These are phyloP conservation scores for Scalesia atractyloides DNA, from an alignment of 129 eudicot genomes.

Conservation along the genomic window DNA sequence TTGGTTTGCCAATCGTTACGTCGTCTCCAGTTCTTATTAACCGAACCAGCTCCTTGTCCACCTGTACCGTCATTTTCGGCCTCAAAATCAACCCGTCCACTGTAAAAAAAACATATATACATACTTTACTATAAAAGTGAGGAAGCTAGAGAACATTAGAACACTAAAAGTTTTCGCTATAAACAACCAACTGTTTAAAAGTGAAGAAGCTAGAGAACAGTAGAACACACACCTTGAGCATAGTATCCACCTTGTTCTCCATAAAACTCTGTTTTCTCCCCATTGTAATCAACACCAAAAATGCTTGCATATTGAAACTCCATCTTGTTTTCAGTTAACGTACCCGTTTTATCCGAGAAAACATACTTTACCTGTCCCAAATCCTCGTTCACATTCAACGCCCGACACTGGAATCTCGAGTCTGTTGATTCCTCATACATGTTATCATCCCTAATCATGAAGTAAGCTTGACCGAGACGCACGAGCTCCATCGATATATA, in stretches of 20 bases:
- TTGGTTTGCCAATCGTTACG: slow-evolving; percentile 45
- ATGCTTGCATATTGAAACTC: slow-evolving; percentile 91
- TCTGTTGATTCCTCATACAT: slow-evolving; percentile 67
- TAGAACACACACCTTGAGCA: slow-evolving; percentile 50
- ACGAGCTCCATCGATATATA: slow-evolving; percentile 98
- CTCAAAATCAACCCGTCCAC: slow-evolving; percentile 65
- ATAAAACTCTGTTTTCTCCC: slow-evolving; percentile 40
- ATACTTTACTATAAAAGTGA: background rate
- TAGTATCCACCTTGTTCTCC: slow-evolving; percentile 54
- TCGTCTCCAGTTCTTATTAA: slow-evolving; percentile 44
- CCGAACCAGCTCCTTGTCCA: slow-evolving; percentile 62
- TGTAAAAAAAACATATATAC: slow-evolving; percentile 26
- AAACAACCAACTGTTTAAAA: background rate
- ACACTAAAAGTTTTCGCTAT: background rate
- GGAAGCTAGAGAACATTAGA: background rate
- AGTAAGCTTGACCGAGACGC: slow-evolving; percentile 92
- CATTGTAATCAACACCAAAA: slow-evolving; percentile 65
- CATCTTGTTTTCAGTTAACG: slow-evolving; percentile 97
- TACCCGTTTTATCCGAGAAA: slow-evolving; percentile 96
- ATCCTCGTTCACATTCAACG: slow-evolving; percentile 91
- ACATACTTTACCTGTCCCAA: slow-evolving; percentile 90
- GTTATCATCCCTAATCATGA: slow-evolving; percentile 68
- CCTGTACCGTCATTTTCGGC: slow-evolving; percentile 77
- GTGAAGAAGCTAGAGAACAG: background rate
- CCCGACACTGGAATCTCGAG: slow-evolving; percentile 84